A percentile compares a stretch with the other conserved stretches of the same genome.
These are phyloP conservation scores for Beauveria caledonica DNA, from an alignment of 2,329 filamentous ascomycete genomes.

Conservation along the genomic window DNA sequence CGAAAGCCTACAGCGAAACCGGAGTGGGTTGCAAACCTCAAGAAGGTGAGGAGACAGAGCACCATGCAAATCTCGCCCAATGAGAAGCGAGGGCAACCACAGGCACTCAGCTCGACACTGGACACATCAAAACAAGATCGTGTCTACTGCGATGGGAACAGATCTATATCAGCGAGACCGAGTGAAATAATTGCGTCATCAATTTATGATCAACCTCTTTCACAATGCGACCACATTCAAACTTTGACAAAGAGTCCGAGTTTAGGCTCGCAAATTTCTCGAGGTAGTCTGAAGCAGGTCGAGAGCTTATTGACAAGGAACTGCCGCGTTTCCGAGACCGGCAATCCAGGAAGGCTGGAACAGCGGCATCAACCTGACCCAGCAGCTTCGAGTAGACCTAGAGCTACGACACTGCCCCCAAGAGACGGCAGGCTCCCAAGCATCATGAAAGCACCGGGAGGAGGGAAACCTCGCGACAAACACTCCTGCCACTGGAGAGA, in stretches of 20 bases:
- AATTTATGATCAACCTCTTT: not conserved
- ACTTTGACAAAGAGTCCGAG: not conserved
- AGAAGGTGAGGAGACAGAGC: not conserved
- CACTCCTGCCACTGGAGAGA: constrained; percentile 36
- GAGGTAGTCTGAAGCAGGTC: not conserved
- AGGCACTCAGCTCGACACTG: not conserved
- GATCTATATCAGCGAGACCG: constrained; percentile 4
- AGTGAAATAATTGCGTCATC: constrained; percentile 4
- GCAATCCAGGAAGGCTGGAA: not conserved
- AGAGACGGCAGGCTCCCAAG: constrained; percentile 6
- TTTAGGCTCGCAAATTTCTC: not conserved
- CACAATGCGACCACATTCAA: not conserved
- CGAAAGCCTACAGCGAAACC: constrained; percentile 1
- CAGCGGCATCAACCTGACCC: not conserved
- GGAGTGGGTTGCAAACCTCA: constrained; percentile 5
- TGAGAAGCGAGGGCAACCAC: not conserved
- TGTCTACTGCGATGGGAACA: constrained; percentile 10
- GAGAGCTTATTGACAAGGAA: not conserved
- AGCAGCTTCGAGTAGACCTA: not conserved
- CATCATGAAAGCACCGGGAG: constrained; percentile 4
- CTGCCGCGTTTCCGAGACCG: not conserved
- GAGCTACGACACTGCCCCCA: not conserved
- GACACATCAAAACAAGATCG: not conserved
- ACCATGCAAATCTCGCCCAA: not conserved
- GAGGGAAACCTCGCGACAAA: not conserved